Evolutionary conservation across 2,329 filamentous ascomycete genomes (phyloP), one percentile per base, ranked within the genome.

Genomic region (Fusarium incarnatum): DNA sequence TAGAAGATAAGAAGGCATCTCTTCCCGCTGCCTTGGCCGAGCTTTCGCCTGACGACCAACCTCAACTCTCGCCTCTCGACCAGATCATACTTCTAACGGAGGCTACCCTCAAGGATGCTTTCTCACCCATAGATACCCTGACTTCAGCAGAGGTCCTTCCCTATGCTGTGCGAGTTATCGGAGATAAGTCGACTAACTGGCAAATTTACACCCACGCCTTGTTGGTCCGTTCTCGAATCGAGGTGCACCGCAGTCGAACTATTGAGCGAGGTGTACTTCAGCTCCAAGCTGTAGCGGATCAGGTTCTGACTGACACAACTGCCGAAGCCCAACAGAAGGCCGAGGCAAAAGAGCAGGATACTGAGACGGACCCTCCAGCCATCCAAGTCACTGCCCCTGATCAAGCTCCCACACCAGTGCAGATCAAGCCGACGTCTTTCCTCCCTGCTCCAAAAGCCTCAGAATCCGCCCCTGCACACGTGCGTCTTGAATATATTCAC

Each of bases 131-230:
- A 2, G 92, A 98, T 77, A 91, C 92, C 0, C 84, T 99, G 1
- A 98, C 94, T 0, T 87, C 94, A n/a, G 94, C 98, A 80, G 94
- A 98, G 77, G 95, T 97, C 7, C 81, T 97, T 2, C 96, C 96
- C 0, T 99, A 95, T 77, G 96, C 96, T 1, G 91, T 91, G 3
- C 89, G 96, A 42, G 96, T 98, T 0, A 85, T 99, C 3, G 88
- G 92, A 11, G 94, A 96, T 65, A 94, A 95, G 72, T 92, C 92
- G 47, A 95, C 94, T 1, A 99, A 98, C 79, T 99, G 96, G 96
- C 96, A 98, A 79, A 91, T 98, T 34, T 98, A 98, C 78, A 98
- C 96, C 0, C 94, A 98, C 77, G 96, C 94, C 0, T 84, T 99
- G 11, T 85, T 99, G 0, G 92, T 98, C 3, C 88, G 96, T 46